Evolutionary conservation across 768 basidiomycete species (phyloP).

Genomic region (Hydnomerulius pinastri): DNA sequence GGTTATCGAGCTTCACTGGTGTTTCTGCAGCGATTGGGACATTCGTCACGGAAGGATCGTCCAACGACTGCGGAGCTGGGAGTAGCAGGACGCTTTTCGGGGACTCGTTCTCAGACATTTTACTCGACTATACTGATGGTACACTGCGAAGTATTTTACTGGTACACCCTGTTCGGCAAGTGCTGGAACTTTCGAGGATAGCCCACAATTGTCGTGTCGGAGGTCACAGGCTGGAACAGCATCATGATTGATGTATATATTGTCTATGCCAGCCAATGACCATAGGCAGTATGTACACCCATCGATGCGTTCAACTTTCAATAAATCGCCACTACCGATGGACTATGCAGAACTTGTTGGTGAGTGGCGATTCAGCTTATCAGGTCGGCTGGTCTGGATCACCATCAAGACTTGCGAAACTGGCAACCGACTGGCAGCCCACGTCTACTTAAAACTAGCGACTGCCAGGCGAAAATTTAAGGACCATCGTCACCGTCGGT

Average conservation of each 20-base stretch:
- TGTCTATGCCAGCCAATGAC: too few species aligned
- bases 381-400: conserved; percentile 20
- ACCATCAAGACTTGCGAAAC: too few species aligned
- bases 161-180: too few species aligned
- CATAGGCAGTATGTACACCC: too few species aligned
- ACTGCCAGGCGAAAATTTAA: neutral
- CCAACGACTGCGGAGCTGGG: conserved; percentile 8
- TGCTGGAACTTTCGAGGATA: neutral
- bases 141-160: too few species aligned
- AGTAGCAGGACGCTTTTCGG: conserved; percentile 8
- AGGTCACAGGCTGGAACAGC: neutral
- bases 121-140: neutral
- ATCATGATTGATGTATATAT: too few species aligned
- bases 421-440: too few species aligned
- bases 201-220: neutral
- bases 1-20: conserved; percentile 52
- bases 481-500: neutral
- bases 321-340: too few species aligned
- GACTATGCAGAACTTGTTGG: too few species aligned
- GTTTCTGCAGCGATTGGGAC: conserved; percentile 18
- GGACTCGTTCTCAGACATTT: conserved; percentile 11
- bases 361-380: too few species aligned
- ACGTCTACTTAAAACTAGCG: too few species aligned
- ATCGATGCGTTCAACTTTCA: too few species aligned
- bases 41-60: conserved; percentile 10